Evolutionary conservation across 1,284 basidiomycete genomes (phyloP), one percentile per base, ranked within the genome.

Genomic region (Cutaneotrichosporon cavernicola): DNA sequence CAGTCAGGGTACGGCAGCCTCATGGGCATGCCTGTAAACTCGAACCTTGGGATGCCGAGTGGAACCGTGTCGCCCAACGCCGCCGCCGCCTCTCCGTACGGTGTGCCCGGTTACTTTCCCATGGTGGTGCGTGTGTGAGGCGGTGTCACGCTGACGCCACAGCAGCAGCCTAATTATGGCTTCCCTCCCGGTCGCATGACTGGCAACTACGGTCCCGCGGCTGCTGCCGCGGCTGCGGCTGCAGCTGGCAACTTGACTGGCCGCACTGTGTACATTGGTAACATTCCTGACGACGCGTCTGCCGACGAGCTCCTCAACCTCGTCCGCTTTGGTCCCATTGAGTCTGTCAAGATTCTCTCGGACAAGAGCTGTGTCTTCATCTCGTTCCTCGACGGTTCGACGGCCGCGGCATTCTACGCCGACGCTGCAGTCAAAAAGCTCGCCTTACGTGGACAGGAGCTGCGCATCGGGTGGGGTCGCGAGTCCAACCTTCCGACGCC

Each of bases 341-440:
- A 98, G 80, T 90, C 88, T 59, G 91, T 98, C 74, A 90, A 92
- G 59, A 89, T 99, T 46, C 86, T 98, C n/a, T 92, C 94, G 49
- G 96, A 98, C 80, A 98, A 97, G 81, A 92, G 90, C 14, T 98
- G 96, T 77, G 95, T 97, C 62, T 99, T 99, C 85, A 87, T 99
- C 69, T 97, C 94, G 14, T 97, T 97, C 87, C 86, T 97, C 56
- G 93, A 97, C 67, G 89, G 89, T 31, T 85, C 87, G 26, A 96
- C 91, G 1, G 92, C 94, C 10, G 90, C 91, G 0, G 92, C 92
- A 0, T 97, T 97, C 85, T 91, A 95, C 74, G 92, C 93, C 55
- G 94, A 97, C 73, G 93, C 94, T 0, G 88, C 90, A 40, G 89
- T 97, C 80, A 93, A 96, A 83, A 96, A 95, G 79, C 82, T 97